These are phyloP conservation scores for Thelonectria rubi DNA, from an alignment of 2,329 filamentous ascomycete species.

Conservation along the genomic window DNA sequence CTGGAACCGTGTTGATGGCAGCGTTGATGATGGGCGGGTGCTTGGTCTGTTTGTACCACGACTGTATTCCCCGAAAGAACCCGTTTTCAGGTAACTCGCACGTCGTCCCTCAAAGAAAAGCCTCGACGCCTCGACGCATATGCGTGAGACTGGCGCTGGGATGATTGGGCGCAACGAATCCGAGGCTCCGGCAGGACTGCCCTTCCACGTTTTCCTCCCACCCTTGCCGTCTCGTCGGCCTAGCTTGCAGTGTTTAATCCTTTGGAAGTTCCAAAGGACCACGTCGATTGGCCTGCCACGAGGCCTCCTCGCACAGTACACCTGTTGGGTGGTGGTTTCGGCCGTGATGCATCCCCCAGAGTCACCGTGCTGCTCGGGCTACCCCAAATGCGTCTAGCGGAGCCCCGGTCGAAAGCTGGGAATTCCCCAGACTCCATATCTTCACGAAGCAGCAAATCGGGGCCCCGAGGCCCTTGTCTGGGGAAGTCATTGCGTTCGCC, in stretches of 20 bases:
- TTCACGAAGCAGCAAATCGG: conserved; percentile 30
- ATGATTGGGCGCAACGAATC: conserved; percentile 22
- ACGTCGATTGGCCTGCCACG: conserved; percentile 27
- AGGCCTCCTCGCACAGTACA: conserved; percentile 34
- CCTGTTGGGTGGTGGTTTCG: conserved; percentile 19
- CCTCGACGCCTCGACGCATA: conserved; percentile 12
- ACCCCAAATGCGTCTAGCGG: conserved; percentile 42
- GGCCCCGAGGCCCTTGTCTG: conserved; percentile 35
- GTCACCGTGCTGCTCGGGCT: conserved; percentile 36
- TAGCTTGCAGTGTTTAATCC: conserved; percentile 32
- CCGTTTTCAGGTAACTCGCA: conserved; percentile 1
- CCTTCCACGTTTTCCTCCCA: conserved; percentile 42
- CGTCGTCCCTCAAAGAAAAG: conserved; percentile 11
- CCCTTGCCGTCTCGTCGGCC: conserved; percentile 28
- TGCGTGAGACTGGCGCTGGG: conserved; percentile 23
- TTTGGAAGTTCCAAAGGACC: conserved; percentile 27
- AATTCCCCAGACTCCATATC: conserved; percentile 33
- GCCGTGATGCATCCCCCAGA: conserved; percentile 26
- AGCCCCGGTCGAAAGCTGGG: conserved; percentile 30
- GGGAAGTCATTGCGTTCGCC: conserved; percentile 41
- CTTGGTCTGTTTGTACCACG: conserved; percentile 17
- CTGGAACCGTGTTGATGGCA: neutral
- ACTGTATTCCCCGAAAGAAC: conserved; percentile 12
- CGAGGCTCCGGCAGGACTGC: conserved; percentile 24
- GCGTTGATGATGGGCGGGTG: conserved; percentile 12